These are phyloP conservation scores for Tolypocladium sp. DNA, from an alignment of 2,329 filamentous ascomycete genomes.

Conservation along the genomic window DNA sequence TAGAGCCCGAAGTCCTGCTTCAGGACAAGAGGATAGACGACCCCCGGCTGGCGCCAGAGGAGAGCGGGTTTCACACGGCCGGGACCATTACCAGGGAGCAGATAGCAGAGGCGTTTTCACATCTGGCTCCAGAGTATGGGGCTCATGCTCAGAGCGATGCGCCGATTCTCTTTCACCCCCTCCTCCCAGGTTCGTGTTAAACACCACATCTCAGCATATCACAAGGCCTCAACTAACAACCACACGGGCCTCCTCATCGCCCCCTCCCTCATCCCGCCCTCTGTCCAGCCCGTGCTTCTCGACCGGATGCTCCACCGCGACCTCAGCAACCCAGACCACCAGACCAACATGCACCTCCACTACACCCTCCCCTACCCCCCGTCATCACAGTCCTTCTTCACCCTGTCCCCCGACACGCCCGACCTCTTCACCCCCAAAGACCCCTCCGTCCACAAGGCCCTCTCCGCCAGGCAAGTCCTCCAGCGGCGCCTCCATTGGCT, in stretches of 20 bases:
- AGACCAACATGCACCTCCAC: conserved; percentile 86
- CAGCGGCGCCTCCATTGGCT: conserved; percentile 83
- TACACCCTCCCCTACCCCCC: conserved; percentile 59
- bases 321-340: conserved; percentile 62
- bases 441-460: conserved; percentile 61
- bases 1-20: conserved; percentile 41
- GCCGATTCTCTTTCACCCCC: conserved; percentile 52
- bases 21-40: conserved; percentile 50
- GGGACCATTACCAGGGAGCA: conserved; percentile 31
- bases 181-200: conserved; percentile 54
- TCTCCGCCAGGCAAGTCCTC: conserved; percentile 62
- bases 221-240: background rate
- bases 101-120: conserved; percentile 32
- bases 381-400: conserved; percentile 41
- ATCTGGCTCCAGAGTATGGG: conserved; percentile 24
- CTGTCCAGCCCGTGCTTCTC: conserved; percentile 61
- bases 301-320: conserved; percentile 68
- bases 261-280: conserved; percentile 62
- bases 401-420: conserved; percentile 35
- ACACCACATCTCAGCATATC: background rate
- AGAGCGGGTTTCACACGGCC: conserved; percentile 35
- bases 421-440: conserved; percentile 60
- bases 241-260: conserved; percentile 65
- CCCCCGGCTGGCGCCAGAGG: conserved; percentile 24
- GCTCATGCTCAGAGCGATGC: conserved; percentile 26